Evolutionary conservation across 768 basidiomycete species (phyloP).

Genomic region (Boletus sp.): DNA sequence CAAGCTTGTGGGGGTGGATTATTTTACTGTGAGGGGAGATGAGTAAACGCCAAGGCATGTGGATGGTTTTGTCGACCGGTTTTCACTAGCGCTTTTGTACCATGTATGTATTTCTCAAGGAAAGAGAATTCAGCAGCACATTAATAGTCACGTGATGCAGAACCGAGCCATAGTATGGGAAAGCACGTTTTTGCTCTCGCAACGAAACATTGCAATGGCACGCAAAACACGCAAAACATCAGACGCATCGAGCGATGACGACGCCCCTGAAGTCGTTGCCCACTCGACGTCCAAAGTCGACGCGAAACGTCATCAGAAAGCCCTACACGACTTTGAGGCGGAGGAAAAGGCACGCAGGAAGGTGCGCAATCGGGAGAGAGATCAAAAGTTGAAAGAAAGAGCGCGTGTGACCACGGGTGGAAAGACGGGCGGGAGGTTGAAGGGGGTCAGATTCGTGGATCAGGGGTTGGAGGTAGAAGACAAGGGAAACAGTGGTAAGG

Average conservation of each 20-base stretch:
- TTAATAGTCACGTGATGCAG: slow-evolving; percentile 1
- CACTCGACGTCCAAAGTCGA: slow-evolving; percentile 46
- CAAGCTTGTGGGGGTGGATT: slow-evolving; percentile 59
- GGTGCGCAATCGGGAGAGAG: slow-evolving; percentile 46
- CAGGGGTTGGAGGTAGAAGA: slow-evolving; percentile 11
- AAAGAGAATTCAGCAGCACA: too few relatives aligned
- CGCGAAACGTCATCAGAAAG: slow-evolving; percentile 37
- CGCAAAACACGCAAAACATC: slow-evolving; percentile 13
- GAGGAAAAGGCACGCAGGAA: slow-evolving; percentile 42
- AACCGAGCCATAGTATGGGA: neutral
- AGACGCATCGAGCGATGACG: slow-evolving; percentile 35
- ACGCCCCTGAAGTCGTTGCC: slow-evolving; percentile 51
- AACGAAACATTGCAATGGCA: slow-evolving; percentile 11
- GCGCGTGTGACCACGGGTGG: slow-evolving; percentile 28
- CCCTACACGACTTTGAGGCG: slow-evolving; percentile 36
- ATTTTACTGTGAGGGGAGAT: slow-evolving; percentile 42
- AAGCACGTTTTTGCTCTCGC: too few relatives aligned
- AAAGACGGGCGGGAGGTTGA: slow-evolving; percentile 10
- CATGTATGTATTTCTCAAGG: neutral
- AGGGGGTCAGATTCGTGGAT: slow-evolving; percentile 14
- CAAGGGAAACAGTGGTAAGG: slow-evolving; percentile 26
- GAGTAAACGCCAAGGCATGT: slow-evolving; percentile 1
- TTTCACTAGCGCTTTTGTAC: neutral
- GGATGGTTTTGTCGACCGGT: neutral
- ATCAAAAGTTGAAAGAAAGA: slow-evolving; percentile 49